These are phyloP conservation scores for Blastobotrys elegans DNA, from an alignment of 1,139 yeast species.

Conservation along the genomic window DNA sequence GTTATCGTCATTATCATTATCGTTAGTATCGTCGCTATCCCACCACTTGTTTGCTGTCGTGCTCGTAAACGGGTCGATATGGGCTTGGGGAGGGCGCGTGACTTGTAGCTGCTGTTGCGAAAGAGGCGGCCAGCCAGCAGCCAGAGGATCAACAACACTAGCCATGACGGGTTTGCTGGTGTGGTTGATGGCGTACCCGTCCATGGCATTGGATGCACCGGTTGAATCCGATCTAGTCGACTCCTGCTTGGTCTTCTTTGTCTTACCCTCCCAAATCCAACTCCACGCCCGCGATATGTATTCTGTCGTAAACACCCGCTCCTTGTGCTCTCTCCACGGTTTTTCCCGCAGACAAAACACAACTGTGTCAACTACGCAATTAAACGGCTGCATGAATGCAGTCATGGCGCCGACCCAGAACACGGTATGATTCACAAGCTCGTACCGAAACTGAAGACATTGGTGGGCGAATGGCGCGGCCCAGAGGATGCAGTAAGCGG, in stretches of 20 bases:
- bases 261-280: too few species aligned
- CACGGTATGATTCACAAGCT: constrained; percentile 37
- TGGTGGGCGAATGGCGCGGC: constrained; percentile 73
- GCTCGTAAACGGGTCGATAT: constrained; percentile 11
- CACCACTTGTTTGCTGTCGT: constrained; percentile 11
- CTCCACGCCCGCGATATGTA: constrained; percentile 11
- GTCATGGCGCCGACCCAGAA: constrained; percentile 64
- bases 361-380: constrained; percentile 69
- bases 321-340: constrained; percentile 56
- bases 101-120: too few species aligned
- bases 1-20: constrained; percentile 9
- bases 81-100: not conserved
- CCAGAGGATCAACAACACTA: too few species aligned
- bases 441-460: constrained; percentile 52
- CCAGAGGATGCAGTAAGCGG: constrained; percentile 78
- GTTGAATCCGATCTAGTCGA: too few species aligned
- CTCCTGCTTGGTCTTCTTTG: too few species aligned
- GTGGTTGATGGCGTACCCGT: too few species aligned
- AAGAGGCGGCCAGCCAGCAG: too few species aligned
- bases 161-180: too few species aligned
- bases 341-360: constrained; percentile 74
- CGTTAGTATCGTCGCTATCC: constrained; percentile 2
- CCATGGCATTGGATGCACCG: too few species aligned
- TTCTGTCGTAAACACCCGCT: constrained; percentile 26
- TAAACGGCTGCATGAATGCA: constrained; percentile 75